A percentile compares a stretch with the other conserved stretches of the same genome.
Conservation (phyloP, 2,329 filamentous ascomycete species). For the Septoria linicola region DNA sequence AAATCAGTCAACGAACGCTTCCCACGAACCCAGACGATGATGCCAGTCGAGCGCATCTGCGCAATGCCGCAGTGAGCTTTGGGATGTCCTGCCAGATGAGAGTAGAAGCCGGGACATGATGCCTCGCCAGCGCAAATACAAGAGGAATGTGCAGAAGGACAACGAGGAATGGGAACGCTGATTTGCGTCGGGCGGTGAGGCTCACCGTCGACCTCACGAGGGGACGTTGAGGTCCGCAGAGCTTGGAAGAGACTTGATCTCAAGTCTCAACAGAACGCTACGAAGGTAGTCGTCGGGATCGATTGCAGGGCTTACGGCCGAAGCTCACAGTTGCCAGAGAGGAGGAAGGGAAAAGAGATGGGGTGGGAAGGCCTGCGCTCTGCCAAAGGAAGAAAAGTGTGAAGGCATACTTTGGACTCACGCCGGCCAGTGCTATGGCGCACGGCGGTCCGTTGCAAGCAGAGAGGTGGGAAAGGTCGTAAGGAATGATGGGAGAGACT, state of each 20-base stretch:
- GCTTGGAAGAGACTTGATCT: neutral
- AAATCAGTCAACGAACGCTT: no score
- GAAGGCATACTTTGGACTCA: neutral
- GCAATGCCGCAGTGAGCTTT: no score
- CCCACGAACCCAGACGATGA: no score
- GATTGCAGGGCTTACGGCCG: constrained; percentile 6
- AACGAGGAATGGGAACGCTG: neutral
- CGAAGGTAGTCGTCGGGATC: constrained; percentile 2
- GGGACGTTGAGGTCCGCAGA: neutral
- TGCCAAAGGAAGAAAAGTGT: neutral
- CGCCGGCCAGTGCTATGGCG: constrained; percentile 1
- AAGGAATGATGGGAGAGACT: neutral
- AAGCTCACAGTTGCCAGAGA: constrained; percentile 3
- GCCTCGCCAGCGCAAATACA: neutral
- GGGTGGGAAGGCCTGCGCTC: neutral
- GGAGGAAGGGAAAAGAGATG: neutral
- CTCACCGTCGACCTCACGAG: neutral
- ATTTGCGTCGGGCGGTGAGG: constrained; percentile 1
- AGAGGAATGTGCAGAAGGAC: neutral
- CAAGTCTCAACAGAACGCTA: constrained; percentile 2
- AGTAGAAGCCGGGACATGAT: neutral
- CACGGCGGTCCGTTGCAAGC: neutral
- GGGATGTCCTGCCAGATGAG: no score
- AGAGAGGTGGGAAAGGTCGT: neutral
- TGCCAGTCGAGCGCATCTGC: no score